A percentile compares a stretch with the other conserved stretches of the same genome.
These are phyloP conservation scores for Terfezia claveryi DNA, from an alignment of 495 filamentous ascomycete genomes.

Conservation along the genomic window DNA sequence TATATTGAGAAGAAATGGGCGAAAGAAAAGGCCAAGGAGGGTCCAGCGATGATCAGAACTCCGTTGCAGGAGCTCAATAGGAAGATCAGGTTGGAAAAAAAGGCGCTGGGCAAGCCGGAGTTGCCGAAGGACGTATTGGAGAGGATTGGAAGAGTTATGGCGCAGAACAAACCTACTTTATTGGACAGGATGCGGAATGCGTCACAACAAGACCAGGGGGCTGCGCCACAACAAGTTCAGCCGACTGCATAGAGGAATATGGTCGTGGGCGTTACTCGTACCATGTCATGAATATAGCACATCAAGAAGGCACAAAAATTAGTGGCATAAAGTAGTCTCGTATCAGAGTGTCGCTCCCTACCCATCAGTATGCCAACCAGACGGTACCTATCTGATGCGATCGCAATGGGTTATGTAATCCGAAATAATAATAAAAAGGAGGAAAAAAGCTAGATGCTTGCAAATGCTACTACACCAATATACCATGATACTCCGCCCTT, in stretches of 20 bases:
- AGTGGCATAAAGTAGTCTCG: too few species aligned
- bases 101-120: constrained; percentile 23
- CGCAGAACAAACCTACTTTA: constrained; percentile 26
- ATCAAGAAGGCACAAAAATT: too few species aligned
- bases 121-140: constrained; percentile 38
- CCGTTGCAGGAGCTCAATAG: constrained; percentile 25
- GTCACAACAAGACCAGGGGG: too few species aligned
- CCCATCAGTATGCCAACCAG: too few species aligned
- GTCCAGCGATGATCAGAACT: constrained; percentile 25
- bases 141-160: constrained; percentile 44
- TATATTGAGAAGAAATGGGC: constrained; percentile 40
- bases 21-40: constrained; percentile 34
- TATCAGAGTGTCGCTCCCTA: too few species aligned
- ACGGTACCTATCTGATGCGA: too few species aligned
- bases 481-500: constrained; percentile 16
- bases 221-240: too few species aligned
- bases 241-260: too few species aligned
- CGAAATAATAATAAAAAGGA: not conserved
- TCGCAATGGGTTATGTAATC: too few species aligned
- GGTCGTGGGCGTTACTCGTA: too few species aligned
- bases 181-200: constrained; percentile 11
- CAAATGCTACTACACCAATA: constrained; percentile 16
- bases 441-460: constrained; percentile 25
- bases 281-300: too few species aligned
- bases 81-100: constrained; percentile 22